These are phyloP conservation scores for Globisporangium yorkense DNA, from an alignment of 352 stramenopile genomes.

Conservation along the genomic window DNA sequence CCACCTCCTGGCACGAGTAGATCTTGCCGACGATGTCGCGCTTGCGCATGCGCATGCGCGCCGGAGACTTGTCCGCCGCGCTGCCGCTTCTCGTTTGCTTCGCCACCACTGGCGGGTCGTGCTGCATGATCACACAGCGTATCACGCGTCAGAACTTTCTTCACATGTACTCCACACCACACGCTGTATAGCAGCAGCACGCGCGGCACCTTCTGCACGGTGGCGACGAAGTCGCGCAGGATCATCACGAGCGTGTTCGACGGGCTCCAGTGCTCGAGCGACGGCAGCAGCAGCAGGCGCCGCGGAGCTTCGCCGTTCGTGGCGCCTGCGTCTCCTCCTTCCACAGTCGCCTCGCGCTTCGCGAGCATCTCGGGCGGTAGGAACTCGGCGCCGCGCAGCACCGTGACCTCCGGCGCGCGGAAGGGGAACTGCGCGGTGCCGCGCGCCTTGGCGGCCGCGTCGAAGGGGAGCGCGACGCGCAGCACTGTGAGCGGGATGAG, in stretches of 20 bases:
- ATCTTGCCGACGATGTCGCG: constrained; percentile 60
- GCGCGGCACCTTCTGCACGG: constrained; percentile 40
- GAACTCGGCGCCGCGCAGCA: constrained; percentile 43
- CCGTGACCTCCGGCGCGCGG: constrained; percentile 36
- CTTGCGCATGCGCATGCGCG: constrained; percentile 58
- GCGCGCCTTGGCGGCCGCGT: constrained; percentile 11
- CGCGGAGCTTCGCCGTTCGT: constrained; percentile 12
- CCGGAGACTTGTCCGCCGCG: background rate
- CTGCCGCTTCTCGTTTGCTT: constrained; percentile 8
- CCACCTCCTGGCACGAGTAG: constrained; percentile 69
- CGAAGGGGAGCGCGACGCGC: constrained; percentile 56
- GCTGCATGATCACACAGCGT: background rate
- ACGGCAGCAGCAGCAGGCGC: constrained; percentile 38
- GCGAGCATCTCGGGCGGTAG: constrained; percentile 42
- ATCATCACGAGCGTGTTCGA: constrained; percentile 74
- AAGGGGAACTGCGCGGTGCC: constrained; percentile 60
- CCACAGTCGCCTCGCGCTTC: background rate
- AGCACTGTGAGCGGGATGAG: constrained; percentile 58
- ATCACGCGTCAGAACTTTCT: background rate
- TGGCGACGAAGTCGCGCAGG: constrained; percentile 54
- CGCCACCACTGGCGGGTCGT: constrained; percentile 27
- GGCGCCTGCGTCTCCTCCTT: constrained; percentile 9
- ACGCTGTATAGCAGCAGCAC: background rate
- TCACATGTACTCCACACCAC: background rate
- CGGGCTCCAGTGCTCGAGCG: constrained; percentile 65